Evolutionary conservation across 768 basidiomycete species (phyloP), one percentile per base, ranked within the genome.

Genomic region (Piloderma croceum): DNA sequence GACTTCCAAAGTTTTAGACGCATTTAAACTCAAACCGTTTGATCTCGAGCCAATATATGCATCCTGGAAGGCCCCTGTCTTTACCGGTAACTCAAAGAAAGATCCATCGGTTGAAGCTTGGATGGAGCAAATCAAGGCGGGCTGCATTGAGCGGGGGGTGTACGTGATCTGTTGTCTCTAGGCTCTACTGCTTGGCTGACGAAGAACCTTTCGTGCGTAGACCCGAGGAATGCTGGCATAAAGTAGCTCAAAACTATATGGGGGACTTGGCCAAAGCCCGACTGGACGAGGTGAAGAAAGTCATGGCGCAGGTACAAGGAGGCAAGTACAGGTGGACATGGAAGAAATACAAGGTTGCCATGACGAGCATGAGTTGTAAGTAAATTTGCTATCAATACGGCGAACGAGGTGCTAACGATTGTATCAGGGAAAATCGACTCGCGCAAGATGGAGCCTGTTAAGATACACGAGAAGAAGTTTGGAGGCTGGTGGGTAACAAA

Each of bases 351-450:
- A 79, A 73, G 61, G 68, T 83, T 39, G 86, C 85, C 3, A 80
- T 89, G 76, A 64, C 70, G 43, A 88, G 77, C 58, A 83, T 89
- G 83, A 82, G 84, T 33, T 88, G 86, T 88, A 51, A 58, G 86
- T 72, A 29, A 22, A 7, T 33, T 32, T 29, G 39, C 36, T 21
- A 38, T 46, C 37, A 33, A 11, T 25, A 27, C 18, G 11, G 3
- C 13, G 25, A 41, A 49, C 12, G 46, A 32, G 10, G 18, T 10
- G 31, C 24, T 43, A 37, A 36, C 21, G 19, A 6, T 42, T 32
- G 23, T 20, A 38, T 24, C 46, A 88, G 85, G 85, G 85, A 70
- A 75, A 12, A 79, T 88, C 31, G 84, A 87, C 44, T 47, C 62
- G 4, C 56, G 67, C 38, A 69, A 65, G 46, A 84, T 77, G 3